Evolutionary conservation across 2,329 filamentous ascomycete species (phyloP), one percentile per base, ranked within the genome.

Genomic region (Fusarium compactum): DNA sequence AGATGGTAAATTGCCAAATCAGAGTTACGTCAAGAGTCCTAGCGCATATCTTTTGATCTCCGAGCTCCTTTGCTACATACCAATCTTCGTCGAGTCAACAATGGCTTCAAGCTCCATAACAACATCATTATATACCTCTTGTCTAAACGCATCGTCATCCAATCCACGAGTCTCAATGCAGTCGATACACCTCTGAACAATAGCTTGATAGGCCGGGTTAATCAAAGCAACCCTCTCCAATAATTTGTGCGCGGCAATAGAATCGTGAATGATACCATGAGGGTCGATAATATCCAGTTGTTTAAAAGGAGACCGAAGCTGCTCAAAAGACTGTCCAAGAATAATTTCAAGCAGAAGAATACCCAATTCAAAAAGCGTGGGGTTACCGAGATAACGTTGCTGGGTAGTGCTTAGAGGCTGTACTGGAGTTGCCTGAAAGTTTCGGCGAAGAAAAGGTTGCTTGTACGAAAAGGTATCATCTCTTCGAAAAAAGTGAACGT

Each of bases 301-400:
- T 1, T 65, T 24, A 1, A 50, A 30, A 0, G 25, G 20, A 7
- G 25, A 15, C n/a, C 54, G 60, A 3, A 62, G 47, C 4, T 55
- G 30, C 6, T 68, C 64, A 10, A 71, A 43, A 2, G 50, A 55
- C 6, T 29, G 46, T 0, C 67, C 67, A 6, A 67, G 29, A 2
- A 71, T 64, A 18, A 70, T 65, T 27, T 70, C 67, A 12, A 68
- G 6, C 1, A 71, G 40, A 7, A 70, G 27, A 14, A 70, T 57
- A 0, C 69, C 69, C 10, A 71, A 29, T 3, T 63, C 67, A 1
- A 70, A 62, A 0, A 70, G 47, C 1, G 67, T 70, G 0, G 67
- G 63, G 6, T 67, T 71, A 5, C 1, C 47, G 14, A 41, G 15
- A 22, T 24, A 18, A 6, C 9, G 5, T 14, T 2, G 2, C 20